A percentile compares a stretch with the other conserved stretches of the same genome.
phyloP scores from a whole-genome alignment of 2,329 filamentous ascomycete genomes.

The Cordyceps cicadae region DNA sequence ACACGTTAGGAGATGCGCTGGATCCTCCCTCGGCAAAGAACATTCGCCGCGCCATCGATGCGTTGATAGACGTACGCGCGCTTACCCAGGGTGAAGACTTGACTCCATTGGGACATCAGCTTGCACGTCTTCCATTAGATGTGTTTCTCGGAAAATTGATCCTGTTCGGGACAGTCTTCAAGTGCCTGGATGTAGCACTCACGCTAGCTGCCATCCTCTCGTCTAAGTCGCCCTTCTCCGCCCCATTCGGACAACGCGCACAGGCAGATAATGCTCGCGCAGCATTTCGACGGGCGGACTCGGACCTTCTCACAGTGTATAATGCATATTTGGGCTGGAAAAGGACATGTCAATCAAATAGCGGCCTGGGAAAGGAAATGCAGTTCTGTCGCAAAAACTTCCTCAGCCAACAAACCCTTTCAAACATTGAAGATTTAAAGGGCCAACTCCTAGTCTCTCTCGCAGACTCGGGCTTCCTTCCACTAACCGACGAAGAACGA shows the following conservation, averaged over 20 bases:
- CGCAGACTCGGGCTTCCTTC: conserved; percentile 76
- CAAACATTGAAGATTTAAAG: conserved; percentile 93
- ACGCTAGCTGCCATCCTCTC: conserved; percentile 90
- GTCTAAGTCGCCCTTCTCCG: conserved; percentile 88
- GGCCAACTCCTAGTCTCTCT: conserved; percentile 79
- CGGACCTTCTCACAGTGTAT: conserved; percentile 85
- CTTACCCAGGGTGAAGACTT: conserved; percentile 74
- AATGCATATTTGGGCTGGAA: conserved; percentile 92
- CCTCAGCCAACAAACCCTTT: conserved; percentile 76
- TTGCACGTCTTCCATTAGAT: conserved; percentile 83
- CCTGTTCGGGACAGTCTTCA: conserved; percentile 76
- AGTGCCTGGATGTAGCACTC: conserved; percentile 82
- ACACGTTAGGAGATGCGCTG: conserved; percentile 77
- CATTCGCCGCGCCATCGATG: conserved; percentile 85
- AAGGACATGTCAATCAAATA: conserved; percentile 62
- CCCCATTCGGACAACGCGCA: conserved; percentile 72
- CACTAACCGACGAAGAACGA: conserved; percentile 65
- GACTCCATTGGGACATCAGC: conserved; percentile 75
- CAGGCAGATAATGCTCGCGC: conserved; percentile 74
- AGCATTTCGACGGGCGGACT: conserved; percentile 77
- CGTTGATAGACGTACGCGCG: conserved; percentile 85
- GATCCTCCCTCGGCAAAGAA: conserved; percentile 89
- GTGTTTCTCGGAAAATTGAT: conserved; percentile 93
- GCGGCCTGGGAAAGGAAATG: conserved; percentile 60
- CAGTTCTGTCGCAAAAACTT: conserved; percentile 95